phyloP scores from a whole-genome alignment of 441 rosid species.

The Pelargonium citronellum region DNA sequence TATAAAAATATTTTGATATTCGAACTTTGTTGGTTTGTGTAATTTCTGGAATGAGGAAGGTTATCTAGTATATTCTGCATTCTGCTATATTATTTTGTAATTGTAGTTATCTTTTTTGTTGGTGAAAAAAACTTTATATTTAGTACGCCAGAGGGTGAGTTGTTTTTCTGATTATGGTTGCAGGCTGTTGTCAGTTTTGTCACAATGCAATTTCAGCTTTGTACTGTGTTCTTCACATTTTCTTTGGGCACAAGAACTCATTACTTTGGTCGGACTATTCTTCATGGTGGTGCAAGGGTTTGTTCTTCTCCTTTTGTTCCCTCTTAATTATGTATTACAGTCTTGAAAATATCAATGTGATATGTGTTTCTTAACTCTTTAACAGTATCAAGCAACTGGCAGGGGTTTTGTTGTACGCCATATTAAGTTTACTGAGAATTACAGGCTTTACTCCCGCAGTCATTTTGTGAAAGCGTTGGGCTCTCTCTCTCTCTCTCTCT shows the following conservation, averaged over 20 bases:
- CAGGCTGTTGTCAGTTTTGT: constrained; percentile 90
- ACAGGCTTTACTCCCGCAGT: constrained; percentile 93
- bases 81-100: too few species aligned
- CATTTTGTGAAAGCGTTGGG: constrained; percentile 87
- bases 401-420: constrained; percentile 97
- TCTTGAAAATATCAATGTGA: constrained; percentile 19
- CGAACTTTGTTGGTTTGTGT: too few species aligned
- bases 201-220: constrained; percentile 96
- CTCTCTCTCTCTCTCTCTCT: constrained; percentile 25
- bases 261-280: constrained; percentile 95
- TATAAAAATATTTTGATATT: background rate
- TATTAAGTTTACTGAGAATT: constrained; percentile 88
- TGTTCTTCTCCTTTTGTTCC: constrained; percentile 20
- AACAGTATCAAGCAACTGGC: constrained; percentile 96
- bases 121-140: constrained; percentile 12
- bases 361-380: constrained; percentile 17
- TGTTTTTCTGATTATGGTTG: constrained; percentile 26
- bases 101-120: background rate
- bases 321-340: constrained; percentile 8
- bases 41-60: too few species aligned
- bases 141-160: constrained; percentile 4
- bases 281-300: constrained; percentile 99
- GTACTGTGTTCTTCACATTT: constrained; percentile 96
- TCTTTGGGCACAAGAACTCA: constrained; percentile 95
- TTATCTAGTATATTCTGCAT: too few species aligned